phyloP scores from a whole-genome alignment of 2,329 filamentous ascomycete genomes.

The Venturia effusa region DNA sequence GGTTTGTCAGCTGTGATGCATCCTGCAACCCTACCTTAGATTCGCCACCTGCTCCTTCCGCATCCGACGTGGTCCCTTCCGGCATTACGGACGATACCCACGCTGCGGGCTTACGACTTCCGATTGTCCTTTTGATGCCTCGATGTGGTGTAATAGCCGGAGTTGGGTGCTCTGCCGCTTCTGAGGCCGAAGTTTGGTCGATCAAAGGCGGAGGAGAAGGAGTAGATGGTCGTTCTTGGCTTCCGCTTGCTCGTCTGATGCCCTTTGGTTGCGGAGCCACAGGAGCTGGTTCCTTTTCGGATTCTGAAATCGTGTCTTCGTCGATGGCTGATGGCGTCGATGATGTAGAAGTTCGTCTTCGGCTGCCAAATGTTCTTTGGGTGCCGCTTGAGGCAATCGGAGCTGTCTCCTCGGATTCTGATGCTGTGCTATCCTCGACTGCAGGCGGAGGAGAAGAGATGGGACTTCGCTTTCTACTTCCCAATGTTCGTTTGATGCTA shows the following conservation, averaged over 20 bases:
- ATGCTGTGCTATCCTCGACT: background rate
- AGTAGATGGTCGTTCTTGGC: background rate
- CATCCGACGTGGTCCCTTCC: background rate
- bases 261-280: background rate
- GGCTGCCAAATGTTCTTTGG: background rate
- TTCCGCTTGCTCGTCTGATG: conserved; percentile 1
- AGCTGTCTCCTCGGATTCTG: background rate
- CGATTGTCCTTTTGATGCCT: conserved; percentile 9
- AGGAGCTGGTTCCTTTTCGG: background rate
- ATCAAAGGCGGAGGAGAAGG: background rate
- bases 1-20: background rate
- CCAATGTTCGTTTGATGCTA: background rate
- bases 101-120: conserved; percentile 2
- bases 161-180: background rate
- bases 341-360: background rate
- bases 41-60: background rate
- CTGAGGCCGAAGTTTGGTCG: background rate
- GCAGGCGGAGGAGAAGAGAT: background rate
- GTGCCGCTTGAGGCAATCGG: background rate
- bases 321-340: background rate
- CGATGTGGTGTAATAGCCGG: background rate
- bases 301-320: background rate
- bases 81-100: background rate
- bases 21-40: background rate
- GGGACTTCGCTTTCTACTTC: background rate